Evolutionary conservation across 2,329 filamentous ascomycete species (phyloP).

Genomic region (Grosmannia penicillata): DNA sequence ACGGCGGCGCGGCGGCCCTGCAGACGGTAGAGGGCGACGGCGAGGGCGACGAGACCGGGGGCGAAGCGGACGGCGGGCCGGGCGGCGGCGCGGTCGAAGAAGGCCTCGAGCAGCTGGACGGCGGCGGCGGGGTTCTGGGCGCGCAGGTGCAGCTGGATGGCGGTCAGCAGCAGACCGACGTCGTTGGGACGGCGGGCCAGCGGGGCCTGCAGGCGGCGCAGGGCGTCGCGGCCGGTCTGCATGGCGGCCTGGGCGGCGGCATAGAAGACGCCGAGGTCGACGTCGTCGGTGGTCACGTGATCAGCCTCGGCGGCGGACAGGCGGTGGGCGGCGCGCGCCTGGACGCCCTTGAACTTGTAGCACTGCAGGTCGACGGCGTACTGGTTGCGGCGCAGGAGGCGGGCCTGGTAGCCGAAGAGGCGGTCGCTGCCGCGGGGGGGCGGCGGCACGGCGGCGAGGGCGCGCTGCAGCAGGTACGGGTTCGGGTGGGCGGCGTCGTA

Average conservation of each 20-base stretch:
- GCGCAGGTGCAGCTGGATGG: slow-evolving; percentile 67
- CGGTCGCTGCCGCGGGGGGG: slow-evolving; percentile 40
- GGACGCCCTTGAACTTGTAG: slow-evolving; percentile 51
- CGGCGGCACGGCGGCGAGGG: slow-evolving; percentile 38
- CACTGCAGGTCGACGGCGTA: slow-evolving; percentile 50
- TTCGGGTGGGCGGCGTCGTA: slow-evolving; percentile 25
- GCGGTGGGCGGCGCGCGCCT: slow-evolving; percentile 26
- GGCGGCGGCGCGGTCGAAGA: slow-evolving; percentile 52
- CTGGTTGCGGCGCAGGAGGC: slow-evolving; percentile 45
- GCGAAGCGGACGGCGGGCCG: slow-evolving; percentile 53
- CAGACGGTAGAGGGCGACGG: slow-evolving; percentile 63
- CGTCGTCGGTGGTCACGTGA: slow-evolving; percentile 15
- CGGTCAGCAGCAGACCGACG: slow-evolving; percentile 63
- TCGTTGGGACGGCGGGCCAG: slow-evolving; percentile 65
- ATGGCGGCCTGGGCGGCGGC: slow-evolving; percentile 61
- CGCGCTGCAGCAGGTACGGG: slow-evolving; percentile 51
- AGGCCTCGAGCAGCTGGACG: slow-evolving; percentile 58
- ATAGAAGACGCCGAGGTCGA: slow-evolving; percentile 34
- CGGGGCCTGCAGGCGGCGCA: slow-evolving; percentile 55
- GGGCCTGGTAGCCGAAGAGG: slow-evolving; percentile 58
- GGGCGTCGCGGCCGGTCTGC: slow-evolving; percentile 46
- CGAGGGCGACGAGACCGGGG: slow-evolving; percentile 68
- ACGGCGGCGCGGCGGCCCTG: slow-evolving; percentile 61
- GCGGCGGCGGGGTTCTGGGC: slow-evolving; percentile 64
- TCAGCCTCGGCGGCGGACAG: slow-evolving; percentile 13